These are phyloP conservation scores for Zopfia rhizophila DNA, from an alignment of 2,329 filamentous ascomycete species.

Conservation along the genomic window DNA sequence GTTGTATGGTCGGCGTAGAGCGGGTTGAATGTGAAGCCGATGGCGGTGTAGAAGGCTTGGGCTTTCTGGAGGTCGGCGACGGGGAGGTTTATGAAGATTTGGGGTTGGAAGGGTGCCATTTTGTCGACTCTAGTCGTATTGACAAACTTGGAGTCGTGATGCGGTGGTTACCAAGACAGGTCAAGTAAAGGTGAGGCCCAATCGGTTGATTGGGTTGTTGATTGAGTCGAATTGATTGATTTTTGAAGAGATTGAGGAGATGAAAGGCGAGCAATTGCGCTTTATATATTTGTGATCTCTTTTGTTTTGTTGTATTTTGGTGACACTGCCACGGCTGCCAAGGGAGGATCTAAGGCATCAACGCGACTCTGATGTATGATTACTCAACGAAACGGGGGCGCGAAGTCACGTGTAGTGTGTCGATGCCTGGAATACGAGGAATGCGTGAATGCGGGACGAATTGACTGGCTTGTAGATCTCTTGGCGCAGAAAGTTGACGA, in stretches of 20 bases:
- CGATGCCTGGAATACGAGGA: conserved; percentile 4
- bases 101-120: conserved; percentile 10
- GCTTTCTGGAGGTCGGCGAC: conserved; percentile 1
- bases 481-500: too few species aligned
- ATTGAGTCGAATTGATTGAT: neutral
- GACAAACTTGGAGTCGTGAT: too few species aligned
- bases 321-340: neutral
- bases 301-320: neutral
- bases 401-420: conserved; percentile 13
- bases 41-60: conserved; percentile 10
- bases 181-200: too few species aligned
- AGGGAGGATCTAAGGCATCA: conserved; percentile 1
- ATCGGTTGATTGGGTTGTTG: neutral
- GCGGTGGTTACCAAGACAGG: too few species aligned
- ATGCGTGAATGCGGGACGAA: too few species aligned
- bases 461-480: too few species aligned
- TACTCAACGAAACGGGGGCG: conserved; percentile 5
- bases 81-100: conserved; percentile 14
- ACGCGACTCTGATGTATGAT: neutral
- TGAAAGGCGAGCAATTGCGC: neutral
- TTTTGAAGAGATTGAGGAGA: neutral
- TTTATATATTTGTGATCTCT: conserved; percentile 5
- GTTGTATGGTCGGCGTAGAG: conserved; percentile 2
- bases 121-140: too few species aligned
- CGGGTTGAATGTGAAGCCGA: conserved; percentile 5